Conservation (phyloP, 805 yeast genomes). For the Debaryomyces maramus region DNA sequence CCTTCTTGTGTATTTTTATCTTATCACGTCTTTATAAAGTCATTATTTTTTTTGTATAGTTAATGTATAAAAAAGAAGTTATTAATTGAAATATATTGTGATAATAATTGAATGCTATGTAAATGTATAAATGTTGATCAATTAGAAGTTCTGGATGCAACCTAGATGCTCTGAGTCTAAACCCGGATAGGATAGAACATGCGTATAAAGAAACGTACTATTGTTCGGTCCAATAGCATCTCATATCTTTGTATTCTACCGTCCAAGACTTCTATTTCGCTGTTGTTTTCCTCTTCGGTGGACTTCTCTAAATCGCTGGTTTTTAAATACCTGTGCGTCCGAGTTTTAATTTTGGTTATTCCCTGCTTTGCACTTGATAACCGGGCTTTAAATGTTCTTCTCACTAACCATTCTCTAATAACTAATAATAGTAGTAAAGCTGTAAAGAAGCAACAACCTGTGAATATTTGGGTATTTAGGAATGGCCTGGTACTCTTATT, state of each 20-base stretch:
- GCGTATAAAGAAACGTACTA: slow-evolving; percentile 14
- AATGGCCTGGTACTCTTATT: slow-evolving; percentile 40
- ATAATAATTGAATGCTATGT: not conserved
- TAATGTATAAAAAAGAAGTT: slow-evolving; percentile 15
- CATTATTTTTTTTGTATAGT: slow-evolving; percentile 14
- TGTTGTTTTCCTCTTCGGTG: slow-evolving; percentile 7
- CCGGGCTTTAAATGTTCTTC: slow-evolving; percentile 6
- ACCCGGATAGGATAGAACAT: slow-evolving; percentile 24
- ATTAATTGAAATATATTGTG: not conserved
- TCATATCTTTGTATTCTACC: slow-evolving; percentile 21
- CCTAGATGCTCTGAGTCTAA: too few species aligned
- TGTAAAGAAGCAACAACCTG: slow-evolving; percentile 50
- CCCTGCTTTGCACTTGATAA: slow-evolving; percentile 43
- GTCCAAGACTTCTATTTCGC: slow-evolving; percentile 12
- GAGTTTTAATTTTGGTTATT: slow-evolving; percentile 16
- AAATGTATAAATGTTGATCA: not conserved
- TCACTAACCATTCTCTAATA: slow-evolving; percentile 52
- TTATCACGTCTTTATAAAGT: slow-evolving; percentile 13
- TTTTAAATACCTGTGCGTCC: not conserved
- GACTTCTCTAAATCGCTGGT: slow-evolving; percentile 6
- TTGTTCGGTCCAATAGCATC: slow-evolving; percentile 9
- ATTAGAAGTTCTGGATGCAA: too few species aligned
- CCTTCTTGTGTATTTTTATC: slow-evolving; percentile 28
- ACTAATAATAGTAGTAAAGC: slow-evolving; percentile 45
- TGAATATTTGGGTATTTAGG: slow-evolving; percentile 58